Percentiles rank a stretch among this genome's conserved stretches.
Conservation (phyloP, 108 stramenopile genomes). For the Epipyxis sp. region DNA sequence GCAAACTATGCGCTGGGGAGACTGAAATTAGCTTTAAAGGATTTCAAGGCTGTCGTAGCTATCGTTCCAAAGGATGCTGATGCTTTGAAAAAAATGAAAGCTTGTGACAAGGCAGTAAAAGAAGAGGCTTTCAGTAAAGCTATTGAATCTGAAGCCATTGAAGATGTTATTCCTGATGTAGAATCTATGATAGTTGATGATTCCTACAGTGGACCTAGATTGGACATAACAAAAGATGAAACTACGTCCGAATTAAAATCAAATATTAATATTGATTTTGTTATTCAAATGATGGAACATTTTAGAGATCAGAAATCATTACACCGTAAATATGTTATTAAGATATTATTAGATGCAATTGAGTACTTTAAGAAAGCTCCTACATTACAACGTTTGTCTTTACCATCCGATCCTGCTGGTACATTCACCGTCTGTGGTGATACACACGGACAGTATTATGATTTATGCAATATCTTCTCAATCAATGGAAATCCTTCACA, state of each 20-base stretch:
- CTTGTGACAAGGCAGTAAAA: slow-evolving; percentile 79
- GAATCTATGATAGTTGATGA: slow-evolving; percentile 61
- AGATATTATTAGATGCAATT: slow-evolving; percentile 57
- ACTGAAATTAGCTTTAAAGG: slow-evolving; percentile 84
- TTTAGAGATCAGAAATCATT: slow-evolving; percentile 85
- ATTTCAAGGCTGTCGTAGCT: slow-evolving; percentile 56
- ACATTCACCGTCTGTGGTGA: slow-evolving; percentile 80
- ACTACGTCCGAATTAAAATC: slow-evolving; percentile 51
- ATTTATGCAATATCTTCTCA: slow-evolving; percentile 94
- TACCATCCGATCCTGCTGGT: slow-evolving; percentile 58
- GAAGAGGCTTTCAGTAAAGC: slow-evolving; percentile 82
- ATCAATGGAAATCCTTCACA: slow-evolving; percentile 70
- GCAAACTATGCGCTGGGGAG: slow-evolving; percentile 91
- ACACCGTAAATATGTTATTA: slow-evolving; percentile 69
- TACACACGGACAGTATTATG: slow-evolving; percentile 98
- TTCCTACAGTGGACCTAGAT: slow-evolving; percentile 82
- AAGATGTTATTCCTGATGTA: slow-evolving; percentile 60
- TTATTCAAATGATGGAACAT: slow-evolving; percentile 70
- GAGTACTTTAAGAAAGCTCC: slow-evolving; percentile 61
- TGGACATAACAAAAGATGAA: slow-evolving; percentile 60
- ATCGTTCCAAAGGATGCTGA: slow-evolving; percentile 2
- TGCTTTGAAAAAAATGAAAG: slow-evolving; percentile 62
- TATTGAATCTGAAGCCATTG: slow-evolving; percentile 78
- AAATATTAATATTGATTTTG: slow-evolving; percentile 73
- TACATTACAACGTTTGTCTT: slow-evolving; percentile 65